These are phyloP conservation scores for Hygrophorus russula DNA, from an alignment of 768 basidiomycete genomes.

Conservation along the genomic window DNA sequence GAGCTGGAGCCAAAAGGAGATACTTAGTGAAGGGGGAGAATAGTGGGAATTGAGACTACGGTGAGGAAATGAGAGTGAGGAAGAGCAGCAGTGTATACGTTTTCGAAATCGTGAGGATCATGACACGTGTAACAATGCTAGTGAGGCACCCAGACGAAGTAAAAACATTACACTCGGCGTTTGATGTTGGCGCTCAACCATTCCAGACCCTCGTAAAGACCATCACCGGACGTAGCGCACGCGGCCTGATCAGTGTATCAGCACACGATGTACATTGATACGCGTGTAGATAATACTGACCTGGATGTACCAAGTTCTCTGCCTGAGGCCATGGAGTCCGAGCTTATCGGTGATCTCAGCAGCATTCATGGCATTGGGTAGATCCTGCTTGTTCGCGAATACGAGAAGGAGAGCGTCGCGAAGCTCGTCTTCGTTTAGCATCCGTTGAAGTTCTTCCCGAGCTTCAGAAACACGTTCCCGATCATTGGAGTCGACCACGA, in stretches of 20 bases:
- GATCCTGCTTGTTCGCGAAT: slow-evolving; percentile 99
- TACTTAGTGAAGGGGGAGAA: slow-evolving; percentile 18
- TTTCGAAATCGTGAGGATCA: slow-evolving; percentile 50
- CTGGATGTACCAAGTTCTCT: slow-evolving; percentile 98
- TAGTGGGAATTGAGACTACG: slow-evolving; percentile 17
- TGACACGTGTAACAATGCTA: slow-evolving; percentile 41
- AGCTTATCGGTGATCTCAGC: slow-evolving; percentile 99
- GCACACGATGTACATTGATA: background rate
- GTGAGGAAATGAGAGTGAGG: slow-evolving; percentile 27
- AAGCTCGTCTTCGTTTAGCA: slow-evolving; percentile 99
- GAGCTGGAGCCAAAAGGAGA: slow-evolving; percentile 5
- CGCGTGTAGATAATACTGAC: slow-evolving; percentile 28
- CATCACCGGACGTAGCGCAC: slow-evolving; percentile 97
- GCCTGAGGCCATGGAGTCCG: slow-evolving; percentile 92
- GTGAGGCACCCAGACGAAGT: slow-evolving; percentile 34
- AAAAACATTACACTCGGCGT: slow-evolving; percentile 54
- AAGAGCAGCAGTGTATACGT: slow-evolving; percentile 34
- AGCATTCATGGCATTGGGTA: slow-evolving; percentile 99
- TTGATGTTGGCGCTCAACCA: slow-evolving; percentile 92
- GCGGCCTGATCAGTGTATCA: slow-evolving; percentile 52
- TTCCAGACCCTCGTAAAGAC: slow-evolving; percentile 96
- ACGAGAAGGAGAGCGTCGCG: slow-evolving; percentile 97
- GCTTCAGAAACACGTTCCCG: slow-evolving; percentile 99
- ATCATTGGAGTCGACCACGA: slow-evolving; percentile 99
- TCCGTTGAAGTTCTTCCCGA: slow-evolving; percentile 96